Evolutionary conservation across 1,139 yeast species (phyloP), one percentile per base, ranked within the genome.

Genomic region (Nadsonia starkeyi-henricii): DNA sequence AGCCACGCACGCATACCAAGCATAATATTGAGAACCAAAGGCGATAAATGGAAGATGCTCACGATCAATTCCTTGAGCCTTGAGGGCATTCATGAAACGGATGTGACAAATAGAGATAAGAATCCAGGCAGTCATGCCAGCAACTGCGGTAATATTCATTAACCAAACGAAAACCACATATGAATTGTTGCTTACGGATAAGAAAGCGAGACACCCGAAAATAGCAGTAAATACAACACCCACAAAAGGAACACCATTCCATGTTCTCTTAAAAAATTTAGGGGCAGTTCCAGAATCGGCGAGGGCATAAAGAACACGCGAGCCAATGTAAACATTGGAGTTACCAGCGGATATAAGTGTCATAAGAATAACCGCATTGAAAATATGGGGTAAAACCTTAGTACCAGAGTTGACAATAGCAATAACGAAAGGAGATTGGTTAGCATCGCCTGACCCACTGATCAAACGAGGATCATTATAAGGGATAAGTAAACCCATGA

Each of bases 401-500:
- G 30, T 26, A 26, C 30, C 30, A 7, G 30, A 26, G 12, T 26
- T 26, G 12, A 26, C 9, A 26, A 26, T 26, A 26, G 30, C 78
- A 54, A 78, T 69, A 7, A 81, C 76, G 60, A 78, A 78, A 3
- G 82, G 82, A 9, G 81, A 77, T 2, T 81, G 74, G 48, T 71
- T 46, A 15, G 30, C 7, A 26, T 26, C 30, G 12, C 30, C 30
- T 7, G 30, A 7, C 9, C 30, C 30, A 46, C 47, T 47, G 28
- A 58, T 42, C 55, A 79, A 67, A 45, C 66, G 57, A 30, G 64
- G 59, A 53, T 77, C 77, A 55, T 66, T 66, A 61, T 71, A 75
- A 26, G 83, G 80, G 46, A 79, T 85, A 52, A 78, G 66, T 46
- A 75, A 67, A 36, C 83, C 80, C 52, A 79, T 70, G 47, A 79